A percentile compares a stretch with the other conserved stretches of the same genome.
Evolutionary conservation across 2,329 filamentous ascomycete species (phyloP).

Genomic region (Scytalidium lignicola): DNA sequence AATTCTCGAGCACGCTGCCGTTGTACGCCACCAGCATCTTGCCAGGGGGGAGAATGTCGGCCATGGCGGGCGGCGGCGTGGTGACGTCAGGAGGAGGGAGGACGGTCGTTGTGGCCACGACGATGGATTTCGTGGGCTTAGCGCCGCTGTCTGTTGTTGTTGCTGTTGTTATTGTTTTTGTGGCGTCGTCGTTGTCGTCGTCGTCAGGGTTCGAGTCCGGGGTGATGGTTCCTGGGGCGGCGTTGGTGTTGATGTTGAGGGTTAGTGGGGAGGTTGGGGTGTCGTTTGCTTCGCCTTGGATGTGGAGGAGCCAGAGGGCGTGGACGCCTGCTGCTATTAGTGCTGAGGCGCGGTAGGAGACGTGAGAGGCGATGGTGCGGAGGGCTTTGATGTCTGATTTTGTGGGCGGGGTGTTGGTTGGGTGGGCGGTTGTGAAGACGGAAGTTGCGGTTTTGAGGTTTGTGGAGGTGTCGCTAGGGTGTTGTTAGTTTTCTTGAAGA

Average conservation of each 20-base stretch:
- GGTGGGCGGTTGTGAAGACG: constrained; percentile 46
- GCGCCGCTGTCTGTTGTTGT: neutral
- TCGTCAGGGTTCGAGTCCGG: neutral
- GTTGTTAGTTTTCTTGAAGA: too few relatives aligned
- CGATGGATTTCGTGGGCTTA: neutral
- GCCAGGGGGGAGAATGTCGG: neutral
- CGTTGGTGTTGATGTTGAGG: constrained; percentile 22
- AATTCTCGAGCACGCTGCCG: constrained; percentile 74
- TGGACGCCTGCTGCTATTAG: constrained; percentile 55
- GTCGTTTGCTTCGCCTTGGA: constrained; percentile 40
- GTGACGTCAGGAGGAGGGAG: neutral
- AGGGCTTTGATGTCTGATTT: constrained; percentile 46
- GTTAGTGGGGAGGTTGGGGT: constrained; percentile 23
- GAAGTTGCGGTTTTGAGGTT: constrained; percentile 33
- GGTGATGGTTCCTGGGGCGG: constrained; percentile 17
- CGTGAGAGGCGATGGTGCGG: constrained; percentile 46
- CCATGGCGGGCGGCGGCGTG: neutral
- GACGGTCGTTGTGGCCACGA: neutral
- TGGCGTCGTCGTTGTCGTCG: too few relatives aligned
- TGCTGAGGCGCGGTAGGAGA: constrained; percentile 54
- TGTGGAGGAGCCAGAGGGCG: constrained; percentile 52
- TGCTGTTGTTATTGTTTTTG: too few relatives aligned
- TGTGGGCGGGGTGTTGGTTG: constrained; percentile 39
- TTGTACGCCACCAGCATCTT: constrained; percentile 67
- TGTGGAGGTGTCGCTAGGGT: constrained; percentile 40